These are phyloP conservation scores for Aureobasidium leucospermi DNA, from an alignment of 2,329 filamentous ascomycete species.

Conservation along the genomic window DNA sequence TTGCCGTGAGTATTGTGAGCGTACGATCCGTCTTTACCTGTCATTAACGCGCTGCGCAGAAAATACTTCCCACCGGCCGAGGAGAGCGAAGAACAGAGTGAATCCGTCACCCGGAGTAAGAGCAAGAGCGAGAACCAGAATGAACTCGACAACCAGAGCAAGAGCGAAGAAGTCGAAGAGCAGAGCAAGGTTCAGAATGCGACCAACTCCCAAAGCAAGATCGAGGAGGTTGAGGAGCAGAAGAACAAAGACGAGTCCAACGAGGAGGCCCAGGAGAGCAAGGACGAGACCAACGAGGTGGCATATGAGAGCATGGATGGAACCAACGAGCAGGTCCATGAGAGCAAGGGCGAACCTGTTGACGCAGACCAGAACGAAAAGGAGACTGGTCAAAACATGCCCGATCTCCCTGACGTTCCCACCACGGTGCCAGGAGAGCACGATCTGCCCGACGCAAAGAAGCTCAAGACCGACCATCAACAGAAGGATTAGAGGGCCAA, in stretches of 20 bases:
- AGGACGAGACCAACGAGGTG: no score
- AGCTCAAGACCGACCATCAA: conserved; percentile 31
- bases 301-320: no score
- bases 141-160: neutral
- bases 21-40: neutral
- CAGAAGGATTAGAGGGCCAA: conserved; percentile 15
- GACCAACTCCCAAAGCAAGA: neutral
- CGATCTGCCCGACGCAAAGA: conserved; percentile 41
- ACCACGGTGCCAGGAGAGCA: conserved; percentile 38
- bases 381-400: conserved; percentile 24
- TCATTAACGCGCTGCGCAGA: conserved; percentile 24
- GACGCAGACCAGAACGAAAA: conserved; percentile 16
- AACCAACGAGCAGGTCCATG: no score
- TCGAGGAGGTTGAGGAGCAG: neutral
- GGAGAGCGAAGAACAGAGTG: conserved; percentile 19
- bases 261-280: no score
- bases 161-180: neutral
- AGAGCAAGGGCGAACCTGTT: no score
- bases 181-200: no score
- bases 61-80: conserved; percentile 42
- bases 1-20: conserved; percentile 63
- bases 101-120: neutral
- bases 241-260: no score
- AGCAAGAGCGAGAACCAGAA: neutral
- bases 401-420: conserved; percentile 42